Conservation (phyloP, 345 rosid species). For the Eucalyptus albens region DNA sequence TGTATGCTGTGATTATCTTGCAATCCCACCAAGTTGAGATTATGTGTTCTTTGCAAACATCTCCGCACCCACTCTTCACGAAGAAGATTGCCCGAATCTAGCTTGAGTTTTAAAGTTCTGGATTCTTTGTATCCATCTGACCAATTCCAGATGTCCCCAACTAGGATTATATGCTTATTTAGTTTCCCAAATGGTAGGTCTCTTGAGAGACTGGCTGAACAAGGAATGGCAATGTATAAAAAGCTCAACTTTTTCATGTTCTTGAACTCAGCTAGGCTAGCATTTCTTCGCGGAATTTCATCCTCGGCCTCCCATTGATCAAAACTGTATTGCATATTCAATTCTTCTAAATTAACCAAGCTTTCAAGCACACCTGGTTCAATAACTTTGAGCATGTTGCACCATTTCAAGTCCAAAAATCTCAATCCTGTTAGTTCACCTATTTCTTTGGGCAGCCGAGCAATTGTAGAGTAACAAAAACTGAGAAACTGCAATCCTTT, state of each 20-base stretch:
- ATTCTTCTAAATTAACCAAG: too few relatives aligned
- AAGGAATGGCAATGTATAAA: background rate
- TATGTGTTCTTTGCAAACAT: background rate
- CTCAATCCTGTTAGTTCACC: too few relatives aligned
- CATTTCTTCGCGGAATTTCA: background rate
- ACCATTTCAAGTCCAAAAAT: too few relatives aligned
- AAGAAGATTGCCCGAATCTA: background rate
- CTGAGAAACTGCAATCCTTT: too few relatives aligned
- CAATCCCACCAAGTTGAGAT: background rate
- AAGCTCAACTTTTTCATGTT: background rate
- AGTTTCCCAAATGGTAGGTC: background rate
- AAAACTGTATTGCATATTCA: too few relatives aligned
- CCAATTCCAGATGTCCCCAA: background rate
- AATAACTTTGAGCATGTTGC: too few relatives aligned
- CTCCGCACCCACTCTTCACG: background rate
- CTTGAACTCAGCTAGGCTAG: background rate
- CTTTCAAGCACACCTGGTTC: too few relatives aligned
- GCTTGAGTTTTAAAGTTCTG: background rate
- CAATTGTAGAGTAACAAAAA: too few relatives aligned
- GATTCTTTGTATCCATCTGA: accelerated
- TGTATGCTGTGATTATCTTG: background rate
- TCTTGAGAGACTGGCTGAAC: background rate
- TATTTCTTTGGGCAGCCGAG: too few relatives aligned
- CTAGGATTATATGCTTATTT: background rate
- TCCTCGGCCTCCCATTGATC: background rate